Percentiles rank a stretch among this genome's conserved stretches.
Evolutionary conservation across 116 monocot species (phyloP).

Genomic region (Posidonia oceanica): DNA sequence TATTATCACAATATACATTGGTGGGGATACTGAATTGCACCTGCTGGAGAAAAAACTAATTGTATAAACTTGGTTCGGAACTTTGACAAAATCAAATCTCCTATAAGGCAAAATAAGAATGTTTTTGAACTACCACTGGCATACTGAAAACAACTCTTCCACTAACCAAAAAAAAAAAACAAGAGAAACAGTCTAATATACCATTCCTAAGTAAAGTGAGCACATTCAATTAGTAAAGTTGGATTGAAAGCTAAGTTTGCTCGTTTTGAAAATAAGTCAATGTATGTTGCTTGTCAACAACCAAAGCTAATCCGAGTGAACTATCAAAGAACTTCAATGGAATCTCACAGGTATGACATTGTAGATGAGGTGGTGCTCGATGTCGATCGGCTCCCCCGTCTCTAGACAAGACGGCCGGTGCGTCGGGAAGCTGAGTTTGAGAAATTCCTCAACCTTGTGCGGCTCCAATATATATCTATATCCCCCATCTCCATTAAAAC

Average conservation of each 20-base stretch:
- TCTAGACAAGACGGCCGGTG: conserved; percentile 87
- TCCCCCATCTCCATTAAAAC: conserved; percentile 80
- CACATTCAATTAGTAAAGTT: not conserved
- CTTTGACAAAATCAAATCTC: too few relatives aligned
- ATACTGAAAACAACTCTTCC: too few relatives aligned
- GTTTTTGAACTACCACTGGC: too few relatives aligned
- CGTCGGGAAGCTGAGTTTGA: conserved; percentile 69
- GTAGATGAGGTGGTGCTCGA: conserved; percentile 91
- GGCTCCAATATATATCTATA: conserved; percentile 68
- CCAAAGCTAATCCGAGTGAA: not conserved
- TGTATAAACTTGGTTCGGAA: too few relatives aligned
- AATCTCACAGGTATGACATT: conserved; percentile 65
- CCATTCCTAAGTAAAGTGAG: not conserved
- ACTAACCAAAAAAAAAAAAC: too few relatives aligned
- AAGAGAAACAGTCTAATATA: too few relatives aligned
- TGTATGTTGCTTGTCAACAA: not conserved
- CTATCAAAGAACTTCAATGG: not conserved
- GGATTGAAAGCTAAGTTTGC: too few relatives aligned
- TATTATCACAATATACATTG: too few relatives aligned
- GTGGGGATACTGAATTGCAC: too few relatives aligned
- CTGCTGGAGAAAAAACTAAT: too few relatives aligned
- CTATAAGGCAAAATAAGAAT: too few relatives aligned
- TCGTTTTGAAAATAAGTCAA: not conserved
- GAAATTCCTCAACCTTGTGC: conserved; percentile 56
- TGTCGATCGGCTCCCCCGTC: conserved; percentile 93